These are phyloP conservation scores for Ambispora gerdemannii DNA, from an alignment of 192 early-diverging fungal species.

Conservation along the genomic window DNA sequence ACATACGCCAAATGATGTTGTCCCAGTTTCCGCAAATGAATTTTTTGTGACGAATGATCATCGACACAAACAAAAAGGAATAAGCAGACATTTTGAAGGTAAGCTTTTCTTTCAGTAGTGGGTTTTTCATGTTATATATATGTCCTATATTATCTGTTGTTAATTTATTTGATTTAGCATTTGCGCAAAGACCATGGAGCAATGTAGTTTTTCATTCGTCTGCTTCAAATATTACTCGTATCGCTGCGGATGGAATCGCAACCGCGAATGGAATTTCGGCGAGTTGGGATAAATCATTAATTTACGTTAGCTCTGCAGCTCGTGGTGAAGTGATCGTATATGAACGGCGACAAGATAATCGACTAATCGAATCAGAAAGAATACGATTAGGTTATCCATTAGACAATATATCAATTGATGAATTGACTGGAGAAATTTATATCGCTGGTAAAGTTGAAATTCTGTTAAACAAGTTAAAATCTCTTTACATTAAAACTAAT, in stretches of 20 bases:
- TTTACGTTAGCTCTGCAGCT: neutral
- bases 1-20: constrained; percentile 53
- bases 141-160: neutral
- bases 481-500: neutral
- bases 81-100: neutral
- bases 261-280: constrained; percentile 15
- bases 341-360: constrained; percentile 15
- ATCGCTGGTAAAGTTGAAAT: neutral
- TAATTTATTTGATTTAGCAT: neutral
- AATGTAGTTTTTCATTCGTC: constrained; percentile 22
- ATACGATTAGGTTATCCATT: neutral
- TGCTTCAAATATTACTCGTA: constrained; percentile 11
- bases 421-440: constrained; percentile 24
- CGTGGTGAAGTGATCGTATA: neutral
- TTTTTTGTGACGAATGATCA: constrained; percentile 62
- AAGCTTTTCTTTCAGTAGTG: neutral
- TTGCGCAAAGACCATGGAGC: neutral
- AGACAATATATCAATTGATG: constrained; percentile 24
- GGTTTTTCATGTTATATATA: neutral
- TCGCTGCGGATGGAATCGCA: neutral
- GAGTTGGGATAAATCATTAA: constrained; percentile 15
- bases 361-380: neutral
- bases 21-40: constrained; percentile 46
- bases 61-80: constrained; percentile 12
- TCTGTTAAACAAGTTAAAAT: neutral